These are phyloP conservation scores for Asterella californica DNA, from an alignment of 225 moss, liverwort and hornwort species.

Conservation along the genomic window DNA sequence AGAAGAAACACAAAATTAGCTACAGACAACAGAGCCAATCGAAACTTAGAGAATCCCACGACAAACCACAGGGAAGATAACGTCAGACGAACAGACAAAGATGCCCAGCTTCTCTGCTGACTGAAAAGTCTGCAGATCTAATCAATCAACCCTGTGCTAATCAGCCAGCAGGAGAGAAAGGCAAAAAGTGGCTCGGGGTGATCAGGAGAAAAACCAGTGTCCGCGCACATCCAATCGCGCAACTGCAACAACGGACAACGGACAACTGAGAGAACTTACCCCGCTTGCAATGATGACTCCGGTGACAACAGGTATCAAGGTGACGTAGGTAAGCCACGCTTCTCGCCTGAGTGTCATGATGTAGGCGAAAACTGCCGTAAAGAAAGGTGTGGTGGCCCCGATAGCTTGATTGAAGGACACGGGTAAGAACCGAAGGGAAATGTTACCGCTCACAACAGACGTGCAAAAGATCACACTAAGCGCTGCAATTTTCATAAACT, in stretches of 20 bases:
- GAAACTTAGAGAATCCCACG: background rate
- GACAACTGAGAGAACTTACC: slow-evolving; percentile 24
- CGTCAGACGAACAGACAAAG: background rate
- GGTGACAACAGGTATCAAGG: slow-evolving; percentile 81
- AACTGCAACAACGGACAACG: background rate
- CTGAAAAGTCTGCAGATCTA: background rate
- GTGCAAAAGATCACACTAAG: slow-evolving; percentile 88
- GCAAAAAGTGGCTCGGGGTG: background rate
- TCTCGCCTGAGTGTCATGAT: slow-evolving; percentile 83
- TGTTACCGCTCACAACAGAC: slow-evolving; percentile 94
- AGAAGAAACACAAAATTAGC: background rate
- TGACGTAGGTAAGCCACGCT: slow-evolving; percentile 80
- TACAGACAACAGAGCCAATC: background rate
- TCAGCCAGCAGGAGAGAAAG: background rate
- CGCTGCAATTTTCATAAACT: slow-evolving; percentile 93
- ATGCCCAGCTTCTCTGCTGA: background rate
- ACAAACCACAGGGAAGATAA: background rate
- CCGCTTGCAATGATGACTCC: slow-evolving; percentile 96
- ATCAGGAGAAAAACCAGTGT: background rate
- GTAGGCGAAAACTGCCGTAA: slow-evolving; percentile 94
- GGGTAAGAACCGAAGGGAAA: slow-evolving; percentile 82
- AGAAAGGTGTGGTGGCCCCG: slow-evolving; percentile 97
- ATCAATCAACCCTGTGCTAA: background rate
- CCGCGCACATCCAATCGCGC: background rate
- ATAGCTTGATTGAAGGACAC: slow-evolving; percentile 99